These are phyloP conservation scores for Scytalidium sp. DNA, from an alignment of 2,329 filamentous ascomycete genomes.

Conservation along the genomic window DNA sequence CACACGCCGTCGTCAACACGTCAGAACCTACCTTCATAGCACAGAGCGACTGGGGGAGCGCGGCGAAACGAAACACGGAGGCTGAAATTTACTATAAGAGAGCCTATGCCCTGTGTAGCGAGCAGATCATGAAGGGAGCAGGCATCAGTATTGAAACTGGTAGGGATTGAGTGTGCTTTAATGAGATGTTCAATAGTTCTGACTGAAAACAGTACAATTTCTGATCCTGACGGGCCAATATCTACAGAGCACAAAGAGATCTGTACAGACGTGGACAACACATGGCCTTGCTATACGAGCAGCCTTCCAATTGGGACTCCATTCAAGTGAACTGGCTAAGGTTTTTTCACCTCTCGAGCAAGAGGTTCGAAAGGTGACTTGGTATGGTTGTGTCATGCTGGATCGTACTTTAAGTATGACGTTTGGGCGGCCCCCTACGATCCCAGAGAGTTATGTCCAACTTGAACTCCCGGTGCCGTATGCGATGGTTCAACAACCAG, in stretches of 20 bases:
- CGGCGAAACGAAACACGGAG: slow-evolving; percentile 32
- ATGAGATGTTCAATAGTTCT: too few relatives aligned
- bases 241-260: slow-evolving; percentile 50
- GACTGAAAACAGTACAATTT: slow-evolving; percentile 37
- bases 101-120: slow-evolving; percentile 40
- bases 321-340: slow-evolving; percentile 36
- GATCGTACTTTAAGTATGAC: slow-evolving; percentile 49
- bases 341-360: slow-evolving; percentile 37
- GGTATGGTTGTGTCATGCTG: slow-evolving; percentile 46
- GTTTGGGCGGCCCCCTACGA: slow-evolving; percentile 44
- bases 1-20: slow-evolving; percentile 39
- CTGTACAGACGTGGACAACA: slow-evolving; percentile 50
- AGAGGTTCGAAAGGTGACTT: slow-evolving; percentile 46
- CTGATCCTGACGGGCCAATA: slow-evolving; percentile 48
- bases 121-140: slow-evolving; percentile 36
- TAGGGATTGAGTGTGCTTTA: too few relatives aligned
- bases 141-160: slow-evolving; percentile 39
- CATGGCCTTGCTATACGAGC: slow-evolving; percentile 51
- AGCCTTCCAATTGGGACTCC: slow-evolving; percentile 49
- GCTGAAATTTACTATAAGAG: slow-evolving; percentile 44
- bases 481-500: not conserved
- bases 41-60: slow-evolving; percentile 9
- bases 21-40: slow-evolving; percentile 20
- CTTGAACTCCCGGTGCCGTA: slow-evolving; percentile 31
- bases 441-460: slow-evolving; percentile 41